Evolutionary conservation across 2,329 filamentous ascomycete species (phyloP).

Genomic region (Thielaviopsis musarum): DNA sequence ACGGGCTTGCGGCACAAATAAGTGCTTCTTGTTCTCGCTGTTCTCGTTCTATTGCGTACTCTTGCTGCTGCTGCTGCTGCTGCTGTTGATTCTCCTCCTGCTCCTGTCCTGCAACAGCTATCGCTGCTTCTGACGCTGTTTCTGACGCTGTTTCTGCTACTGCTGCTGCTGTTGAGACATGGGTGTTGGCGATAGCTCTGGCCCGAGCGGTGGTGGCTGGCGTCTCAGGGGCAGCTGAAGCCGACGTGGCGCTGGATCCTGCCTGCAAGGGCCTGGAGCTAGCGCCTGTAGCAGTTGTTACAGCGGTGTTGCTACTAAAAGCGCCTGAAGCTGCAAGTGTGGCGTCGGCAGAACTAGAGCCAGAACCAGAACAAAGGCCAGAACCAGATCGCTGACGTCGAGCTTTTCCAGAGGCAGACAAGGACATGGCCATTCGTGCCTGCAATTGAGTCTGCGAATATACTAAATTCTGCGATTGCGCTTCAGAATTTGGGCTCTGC

Average conservation of each 20-base stretch:
- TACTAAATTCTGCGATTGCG: constrained; percentile 21
- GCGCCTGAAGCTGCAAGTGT: neutral
- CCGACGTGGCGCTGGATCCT: constrained; percentile 3
- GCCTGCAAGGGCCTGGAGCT: neutral
- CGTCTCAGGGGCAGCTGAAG: constrained; percentile 8
- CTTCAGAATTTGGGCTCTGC: neutral
- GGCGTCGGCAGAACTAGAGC: neutral
- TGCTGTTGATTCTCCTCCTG: neutral
- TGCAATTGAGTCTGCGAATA: constrained; percentile 3
- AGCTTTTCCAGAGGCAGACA: neutral
- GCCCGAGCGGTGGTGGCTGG: constrained; percentile 11
- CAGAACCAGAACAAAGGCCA: neutral
- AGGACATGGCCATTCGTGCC: neutral
- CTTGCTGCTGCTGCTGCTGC: neutral
- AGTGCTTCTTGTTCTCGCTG: neutral
- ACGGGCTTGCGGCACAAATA: constrained; percentile 5
- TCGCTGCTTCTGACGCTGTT: neutral
- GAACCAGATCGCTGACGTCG: neutral
- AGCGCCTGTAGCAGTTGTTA: neutral
- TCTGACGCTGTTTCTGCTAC: neutral
- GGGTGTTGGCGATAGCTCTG: constrained; percentile 5
- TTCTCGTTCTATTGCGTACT: neutral
- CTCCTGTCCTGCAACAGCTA: neutral
- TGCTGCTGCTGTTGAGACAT: constrained; percentile 3
- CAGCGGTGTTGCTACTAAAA: neutral